These are phyloP conservation scores for Lasiosphaeris hirsuta DNA, from an alignment of 495 filamentous ascomycete genomes.

Conservation along the genomic window DNA sequence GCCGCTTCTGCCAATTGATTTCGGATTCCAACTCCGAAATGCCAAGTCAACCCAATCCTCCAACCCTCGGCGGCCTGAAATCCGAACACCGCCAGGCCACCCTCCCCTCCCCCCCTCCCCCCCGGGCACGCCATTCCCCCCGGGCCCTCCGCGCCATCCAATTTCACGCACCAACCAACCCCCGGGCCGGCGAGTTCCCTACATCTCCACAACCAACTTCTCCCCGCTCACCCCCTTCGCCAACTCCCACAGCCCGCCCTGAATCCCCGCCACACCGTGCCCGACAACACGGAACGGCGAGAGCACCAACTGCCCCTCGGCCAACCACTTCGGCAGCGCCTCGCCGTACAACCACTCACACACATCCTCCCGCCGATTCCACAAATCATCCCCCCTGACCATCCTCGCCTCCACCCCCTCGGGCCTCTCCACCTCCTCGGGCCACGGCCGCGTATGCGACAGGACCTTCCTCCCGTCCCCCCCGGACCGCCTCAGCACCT, in stretches of 20 bases:
- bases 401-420: slow-evolving; percentile 17
- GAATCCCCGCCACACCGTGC: slow-evolving; percentile 41
- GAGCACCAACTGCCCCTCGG: slow-evolving; percentile 21
- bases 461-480: background rate
- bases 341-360: slow-evolving; percentile 33
- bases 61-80: too few species aligned
- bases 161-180: too few species aligned
- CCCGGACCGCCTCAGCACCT: background rate
- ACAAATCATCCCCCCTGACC: slow-evolving; percentile 15
- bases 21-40: too few species aligned
- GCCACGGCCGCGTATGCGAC: slow-evolving; percentile 1
- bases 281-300: slow-evolving; percentile 34
- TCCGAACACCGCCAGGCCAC: too few species aligned
- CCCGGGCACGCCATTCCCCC: too few species aligned
- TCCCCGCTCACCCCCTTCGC: slow-evolving; percentile 42
- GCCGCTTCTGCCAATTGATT: too few species aligned
- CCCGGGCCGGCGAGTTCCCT: background rate
- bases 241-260: slow-evolving; percentile 38
- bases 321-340: slow-evolving; percentile 37
- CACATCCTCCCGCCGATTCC: slow-evolving; percentile 27
- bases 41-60: too few species aligned
- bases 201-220: slow-evolving; percentile 41
- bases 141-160: too few species aligned
- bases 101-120: too few species aligned
- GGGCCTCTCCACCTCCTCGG: background rate